These are phyloP conservation scores for Chalciporus chontae DNA, from an alignment of 768 basidiomycete species.

Conservation along the genomic window DNA sequence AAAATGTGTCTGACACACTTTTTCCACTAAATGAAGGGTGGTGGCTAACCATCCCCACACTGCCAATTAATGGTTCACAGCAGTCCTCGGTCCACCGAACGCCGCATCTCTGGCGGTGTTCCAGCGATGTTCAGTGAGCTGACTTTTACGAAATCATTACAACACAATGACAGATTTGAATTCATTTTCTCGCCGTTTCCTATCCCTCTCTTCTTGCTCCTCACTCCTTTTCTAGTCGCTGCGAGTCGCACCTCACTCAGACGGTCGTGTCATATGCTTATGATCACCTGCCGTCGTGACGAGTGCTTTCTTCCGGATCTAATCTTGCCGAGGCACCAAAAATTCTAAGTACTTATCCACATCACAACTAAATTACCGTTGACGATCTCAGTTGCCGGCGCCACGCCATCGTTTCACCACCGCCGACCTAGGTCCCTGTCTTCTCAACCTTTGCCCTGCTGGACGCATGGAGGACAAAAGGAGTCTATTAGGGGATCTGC, in stretches of 20 bases:
- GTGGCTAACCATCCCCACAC: conserved; percentile 3
- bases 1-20: conserved; percentile 6
- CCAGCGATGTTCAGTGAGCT: conserved; percentile 18
- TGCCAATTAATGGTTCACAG: conserved; percentile 16
- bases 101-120: conserved; percentile 17
- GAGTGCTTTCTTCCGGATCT: background rate
- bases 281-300: conserved; percentile 1
- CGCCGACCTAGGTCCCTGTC: background rate
- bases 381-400: conserved; percentile 24
- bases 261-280: conserved; percentile 1
- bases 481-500: conserved; percentile 36
- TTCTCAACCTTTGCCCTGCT: conserved; percentile 7
- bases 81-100: conserved; percentile 10
- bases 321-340: conserved; percentile 7
- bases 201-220: conserved; percentile 1
- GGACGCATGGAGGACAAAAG: conserved; percentile 31
- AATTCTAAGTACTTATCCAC: conserved; percentile 8
- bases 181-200: conserved; percentile 11
- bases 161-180: conserved; percentile 20
- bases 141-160: conserved; percentile 34
- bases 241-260: background rate
- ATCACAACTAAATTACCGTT: conserved; percentile 10
- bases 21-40: conserved; percentile 8
- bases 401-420: conserved; percentile 5
- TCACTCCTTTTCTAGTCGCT: conserved; percentile 4